Conservation (phyloP, 2,329 filamentous ascomycete genomes). For the Colletotrichum cereale region DNA sequence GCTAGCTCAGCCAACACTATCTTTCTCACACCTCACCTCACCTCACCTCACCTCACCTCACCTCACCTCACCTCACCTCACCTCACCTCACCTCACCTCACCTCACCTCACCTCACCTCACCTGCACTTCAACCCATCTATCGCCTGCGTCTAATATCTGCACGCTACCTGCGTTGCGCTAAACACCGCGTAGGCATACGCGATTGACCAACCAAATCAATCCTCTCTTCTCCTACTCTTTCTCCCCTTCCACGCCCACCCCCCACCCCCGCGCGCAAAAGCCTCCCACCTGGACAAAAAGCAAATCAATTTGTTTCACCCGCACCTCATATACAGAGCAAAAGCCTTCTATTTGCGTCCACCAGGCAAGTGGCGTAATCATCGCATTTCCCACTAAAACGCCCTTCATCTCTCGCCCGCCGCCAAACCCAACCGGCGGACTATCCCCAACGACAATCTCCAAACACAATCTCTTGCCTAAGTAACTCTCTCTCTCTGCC, state of each 20-base stretch:
- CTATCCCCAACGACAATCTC: background rate
- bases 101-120: background rate
- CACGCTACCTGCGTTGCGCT: background rate
- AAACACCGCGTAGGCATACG: background rate
- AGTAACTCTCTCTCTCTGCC: too few relatives aligned
- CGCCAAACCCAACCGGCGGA: background rate
- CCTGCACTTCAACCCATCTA: background rate
- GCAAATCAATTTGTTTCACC: constrained; percentile 1
- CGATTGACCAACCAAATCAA: constrained; percentile 10
- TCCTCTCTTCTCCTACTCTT: background rate
- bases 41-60: background rate
- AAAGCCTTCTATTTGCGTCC: background rate
- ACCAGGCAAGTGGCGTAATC: background rate
- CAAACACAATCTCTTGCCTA: background rate
- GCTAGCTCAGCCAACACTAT: background rate
- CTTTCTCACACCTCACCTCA: background rate
- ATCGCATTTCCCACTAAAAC: background rate
- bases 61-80: background rate
- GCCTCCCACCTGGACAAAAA: background rate
- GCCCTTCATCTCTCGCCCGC: background rate
- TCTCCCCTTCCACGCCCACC: background rate
- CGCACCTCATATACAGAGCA: background rate
- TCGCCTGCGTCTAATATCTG: background rate
- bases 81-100: background rate
- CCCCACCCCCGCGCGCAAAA: background rate